Evolutionary conservation across 23 red algal species (phyloP).

Genomic region (Gracilaria vermiculophylla): DNA sequence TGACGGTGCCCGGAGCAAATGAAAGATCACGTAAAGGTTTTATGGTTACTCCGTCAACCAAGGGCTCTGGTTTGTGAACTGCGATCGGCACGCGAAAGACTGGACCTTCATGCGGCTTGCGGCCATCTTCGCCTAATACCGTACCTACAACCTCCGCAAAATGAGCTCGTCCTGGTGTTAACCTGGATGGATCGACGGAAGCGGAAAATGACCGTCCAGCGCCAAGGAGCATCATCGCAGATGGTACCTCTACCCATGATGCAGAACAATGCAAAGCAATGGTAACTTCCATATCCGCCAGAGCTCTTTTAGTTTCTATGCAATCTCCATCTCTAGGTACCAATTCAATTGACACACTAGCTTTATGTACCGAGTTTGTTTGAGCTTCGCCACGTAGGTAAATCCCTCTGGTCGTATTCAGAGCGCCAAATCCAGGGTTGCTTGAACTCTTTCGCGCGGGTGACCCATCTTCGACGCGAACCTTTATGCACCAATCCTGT

Average conservation of each 20-base stretch:
- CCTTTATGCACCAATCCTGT: conserved; percentile 47
- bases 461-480: conserved; percentile 42
- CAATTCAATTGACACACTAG: conserved; percentile 38
- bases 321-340: conserved; percentile 24
- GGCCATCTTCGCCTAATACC: neutral
- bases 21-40: conserved; percentile 46
- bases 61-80: conserved; percentile 70
- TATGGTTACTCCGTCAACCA: conserved; percentile 50
- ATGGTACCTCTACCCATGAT: conserved; percentile 62
- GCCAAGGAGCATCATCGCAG: conserved; percentile 43
- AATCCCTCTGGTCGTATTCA: conserved; percentile 56
- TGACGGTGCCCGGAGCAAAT: conserved; percentile 64
- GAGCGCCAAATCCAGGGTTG: conserved; percentile 19
- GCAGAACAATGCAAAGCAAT: conserved; percentile 33
- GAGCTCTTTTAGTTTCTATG: conserved; percentile 39
- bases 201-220: conserved; percentile 56
- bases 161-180: conserved; percentile 56
- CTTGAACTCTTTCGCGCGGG: conserved; percentile 31
- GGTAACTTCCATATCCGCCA: conserved; percentile 53
- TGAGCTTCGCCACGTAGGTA: conserved; percentile 62
- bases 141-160: conserved; percentile 62
- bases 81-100: conserved; percentile 73
- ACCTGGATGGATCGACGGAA: conserved; percentile 54
- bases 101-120: neutral
- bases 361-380: conserved; percentile 21